Percentiles rank a stretch among this genome's conserved stretches.
These are phyloP conservation scores for Gentiana macrophylla DNA, from an alignment of 257 asterid species.

Conservation along the genomic window DNA sequence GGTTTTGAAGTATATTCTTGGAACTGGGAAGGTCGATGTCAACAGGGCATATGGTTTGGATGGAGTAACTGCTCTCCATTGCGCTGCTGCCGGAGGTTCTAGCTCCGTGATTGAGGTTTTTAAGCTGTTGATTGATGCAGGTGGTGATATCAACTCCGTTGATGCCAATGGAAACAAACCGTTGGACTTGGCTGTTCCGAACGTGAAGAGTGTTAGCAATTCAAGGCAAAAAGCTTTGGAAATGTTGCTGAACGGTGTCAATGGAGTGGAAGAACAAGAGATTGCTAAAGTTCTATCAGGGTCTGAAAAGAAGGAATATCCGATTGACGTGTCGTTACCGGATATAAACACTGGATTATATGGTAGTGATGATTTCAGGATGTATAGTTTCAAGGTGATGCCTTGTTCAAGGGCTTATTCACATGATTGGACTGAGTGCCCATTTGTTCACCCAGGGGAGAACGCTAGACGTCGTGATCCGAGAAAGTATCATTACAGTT, in stretches of 20 bases:
- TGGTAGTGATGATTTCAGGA: slow-evolving; percentile 43
- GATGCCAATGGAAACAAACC: slow-evolving; percentile 61
- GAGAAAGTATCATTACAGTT: slow-evolving; percentile 45
- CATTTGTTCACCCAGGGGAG: slow-evolving; percentile 45
- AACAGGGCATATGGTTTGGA: slow-evolving; percentile 64
- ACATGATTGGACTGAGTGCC: slow-evolving; percentile 54
- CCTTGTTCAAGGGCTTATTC: slow-evolving; percentile 53
- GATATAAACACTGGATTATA: slow-evolving; percentile 37
- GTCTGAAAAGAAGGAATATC: slow-evolving; percentile 57
- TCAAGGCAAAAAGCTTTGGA: slow-evolving; percentile 38
- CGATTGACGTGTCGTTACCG: slow-evolving; percentile 44
- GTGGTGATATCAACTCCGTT: slow-evolving; percentile 35
- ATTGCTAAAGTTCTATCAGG: slow-evolving; percentile 3
- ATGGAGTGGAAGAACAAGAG: slow-evolving; percentile 19
- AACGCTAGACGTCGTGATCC: slow-evolving; percentile 56
- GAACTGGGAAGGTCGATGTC: slow-evolving; percentile 45
- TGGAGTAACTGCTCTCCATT: slow-evolving; percentile 79
- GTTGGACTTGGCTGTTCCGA: slow-evolving; percentile 42
- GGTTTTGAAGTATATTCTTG: slow-evolving; percentile 46
- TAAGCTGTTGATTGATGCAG: slow-evolving; percentile 41
- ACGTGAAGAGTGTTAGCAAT: slow-evolving; percentile 22
- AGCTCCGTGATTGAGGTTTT: slow-evolving; percentile 38
- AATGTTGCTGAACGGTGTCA: slow-evolving; percentile 48
- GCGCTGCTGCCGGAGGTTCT: slow-evolving; percentile 72
- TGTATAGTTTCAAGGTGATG: slow-evolving; percentile 46